Conservation (phyloP, 2,329 filamentous ascomycete genomes). For the Talaromyces sp. region DNA sequence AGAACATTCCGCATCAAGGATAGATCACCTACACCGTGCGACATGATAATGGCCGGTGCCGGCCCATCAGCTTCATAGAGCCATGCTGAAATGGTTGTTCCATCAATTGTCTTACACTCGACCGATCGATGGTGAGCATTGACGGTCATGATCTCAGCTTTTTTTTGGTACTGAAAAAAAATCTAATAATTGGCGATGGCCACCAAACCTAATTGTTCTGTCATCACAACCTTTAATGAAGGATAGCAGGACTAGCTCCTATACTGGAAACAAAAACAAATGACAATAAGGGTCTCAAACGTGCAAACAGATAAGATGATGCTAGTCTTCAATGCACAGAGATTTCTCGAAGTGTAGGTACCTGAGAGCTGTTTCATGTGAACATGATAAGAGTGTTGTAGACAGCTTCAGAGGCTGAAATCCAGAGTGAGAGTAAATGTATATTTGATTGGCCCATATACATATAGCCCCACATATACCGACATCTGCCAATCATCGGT, state of each 20-base stretch:
- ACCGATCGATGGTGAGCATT: constrained; percentile 21
- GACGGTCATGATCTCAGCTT: not conserved
- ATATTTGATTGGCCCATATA: not conserved
- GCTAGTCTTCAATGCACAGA: no score
- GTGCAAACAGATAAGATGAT: no score
- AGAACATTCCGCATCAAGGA: no score
- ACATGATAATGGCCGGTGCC: not conserved
- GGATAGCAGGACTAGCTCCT: no score
- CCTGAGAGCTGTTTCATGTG: no score
- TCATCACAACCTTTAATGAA: no score
- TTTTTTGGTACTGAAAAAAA: not conserved
- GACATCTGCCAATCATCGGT: not conserved
- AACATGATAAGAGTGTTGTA: no score
- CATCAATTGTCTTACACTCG: constrained; percentile 40
- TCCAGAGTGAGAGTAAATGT: no score
- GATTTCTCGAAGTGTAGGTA: no score
- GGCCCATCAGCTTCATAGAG: constrained; percentile 30
- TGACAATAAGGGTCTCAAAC: no score
- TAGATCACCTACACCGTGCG: not conserved
- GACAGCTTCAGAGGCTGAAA: no score
- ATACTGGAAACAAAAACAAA: no score
- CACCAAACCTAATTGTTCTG: not conserved
- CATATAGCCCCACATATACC: not conserved
- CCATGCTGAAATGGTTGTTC: constrained; percentile 34
- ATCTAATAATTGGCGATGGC: not conserved